Conservation (phyloP, 768 basidiomycete species). For the Naganishia kalamii region DNA sequence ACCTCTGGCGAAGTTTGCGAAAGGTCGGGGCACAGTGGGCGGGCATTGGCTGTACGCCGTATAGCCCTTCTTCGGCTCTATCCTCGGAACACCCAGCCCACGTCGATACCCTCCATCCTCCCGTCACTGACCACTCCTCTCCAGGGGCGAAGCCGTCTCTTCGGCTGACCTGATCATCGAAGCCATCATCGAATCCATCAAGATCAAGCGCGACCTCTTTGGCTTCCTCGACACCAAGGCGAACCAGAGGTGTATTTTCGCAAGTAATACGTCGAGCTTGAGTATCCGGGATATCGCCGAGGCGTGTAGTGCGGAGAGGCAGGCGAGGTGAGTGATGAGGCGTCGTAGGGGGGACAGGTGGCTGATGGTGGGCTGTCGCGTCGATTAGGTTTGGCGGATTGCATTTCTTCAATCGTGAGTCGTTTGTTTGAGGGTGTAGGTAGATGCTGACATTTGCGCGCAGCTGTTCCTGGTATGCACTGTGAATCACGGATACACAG, state of each 20-base stretch:
- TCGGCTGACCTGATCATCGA: constrained; percentile 49
- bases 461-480: constrained; percentile 9
- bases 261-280: constrained; percentile 49
- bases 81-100: too few relatives aligned
- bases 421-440: neutral
- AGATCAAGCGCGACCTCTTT: constrained; percentile 49
- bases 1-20: too few relatives aligned
- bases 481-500: neutral
- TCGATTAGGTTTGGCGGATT: constrained; percentile 47
- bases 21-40: too few relatives aligned
- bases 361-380: neutral
- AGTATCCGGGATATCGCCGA: constrained; percentile 48
- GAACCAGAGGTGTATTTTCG: constrained; percentile 45
- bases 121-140: too few relatives aligned
- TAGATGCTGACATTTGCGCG: neutral
- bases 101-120: neutral
- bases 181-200: constrained; percentile 50
- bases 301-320: constrained; percentile 35
- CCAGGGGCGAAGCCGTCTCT: constrained; percentile 42
- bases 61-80: too few relatives aligned
- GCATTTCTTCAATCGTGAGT: constrained; percentile 50
- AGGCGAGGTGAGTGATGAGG: constrained; percentile 32
- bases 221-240: constrained; percentile 39
- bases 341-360: neutral
- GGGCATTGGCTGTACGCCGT: too few relatives aligned